Percentiles rank a stretch among this genome's conserved stretches.
phyloP scores from a whole-genome alignment of 2,329 filamentous ascomycete species.

The Coniosporium uncinatum region DNA sequence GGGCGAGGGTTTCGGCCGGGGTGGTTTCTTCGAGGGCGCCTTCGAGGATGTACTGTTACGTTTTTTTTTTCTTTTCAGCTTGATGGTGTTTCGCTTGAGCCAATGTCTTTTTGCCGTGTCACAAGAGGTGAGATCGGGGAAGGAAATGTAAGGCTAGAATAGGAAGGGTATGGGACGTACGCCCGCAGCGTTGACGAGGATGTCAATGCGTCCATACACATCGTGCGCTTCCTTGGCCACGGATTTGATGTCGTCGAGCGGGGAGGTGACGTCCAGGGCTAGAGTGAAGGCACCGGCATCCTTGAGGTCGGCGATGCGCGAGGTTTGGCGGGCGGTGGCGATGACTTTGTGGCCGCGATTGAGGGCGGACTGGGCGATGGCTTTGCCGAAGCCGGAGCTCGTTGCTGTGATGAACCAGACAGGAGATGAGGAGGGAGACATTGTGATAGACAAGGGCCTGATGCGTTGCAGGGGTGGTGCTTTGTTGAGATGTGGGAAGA shows the following conservation, averaged over 20 bases:
- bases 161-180: not conserved
- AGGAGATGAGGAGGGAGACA: conserved; percentile 6
- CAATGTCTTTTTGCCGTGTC: no score
- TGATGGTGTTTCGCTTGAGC: no score
- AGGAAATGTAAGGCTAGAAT: not conserved
- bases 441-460: not conserved
- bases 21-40: conserved; percentile 37
- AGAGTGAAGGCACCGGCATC: conserved; percentile 25
- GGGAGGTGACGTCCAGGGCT: conserved; percentile 33
- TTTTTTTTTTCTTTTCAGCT: no score
- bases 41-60: conserved; percentile 29
- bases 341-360: conserved; percentile 39
- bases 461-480: no score
- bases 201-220: conserved; percentile 33
- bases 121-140: not conserved
- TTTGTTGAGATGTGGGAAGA: no score
- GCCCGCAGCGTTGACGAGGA: conserved; percentile 41
- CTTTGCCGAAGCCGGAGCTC: conserved; percentile 39
- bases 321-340: conserved; percentile 35
- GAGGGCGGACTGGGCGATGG: conserved; percentile 35
- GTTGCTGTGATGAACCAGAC: conserved; percentile 47
- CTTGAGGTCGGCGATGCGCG: conserved; percentile 25
- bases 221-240: conserved; percentile 27
- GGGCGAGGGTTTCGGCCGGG: conserved; percentile 29
- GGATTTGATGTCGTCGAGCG: conserved; percentile 23